phyloP scores from a whole-genome alignment of 129 eudicot species.

The Artemisia annua region DNA sequence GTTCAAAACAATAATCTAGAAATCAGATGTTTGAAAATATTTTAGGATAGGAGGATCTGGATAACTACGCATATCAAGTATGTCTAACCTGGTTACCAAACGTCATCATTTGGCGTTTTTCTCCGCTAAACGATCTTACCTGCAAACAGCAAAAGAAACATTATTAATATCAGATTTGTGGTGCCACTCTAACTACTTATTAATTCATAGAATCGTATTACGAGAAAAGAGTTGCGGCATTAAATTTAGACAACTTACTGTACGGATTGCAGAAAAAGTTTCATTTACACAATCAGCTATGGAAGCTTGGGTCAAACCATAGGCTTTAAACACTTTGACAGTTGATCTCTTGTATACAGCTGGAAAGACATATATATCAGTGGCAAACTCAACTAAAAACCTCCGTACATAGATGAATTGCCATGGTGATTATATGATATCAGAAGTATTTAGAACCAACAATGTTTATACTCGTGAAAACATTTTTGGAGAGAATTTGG shows the following conservation, averaged over 20 bases:
- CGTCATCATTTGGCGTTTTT: conserved; percentile 91
- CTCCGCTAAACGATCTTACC: conserved; percentile 98
- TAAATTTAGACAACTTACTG: conserved; percentile 53
- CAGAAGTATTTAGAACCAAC: too few relatives aligned
- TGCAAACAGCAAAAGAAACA: conserved; percentile 34
- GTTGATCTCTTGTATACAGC: conserved; percentile 94
- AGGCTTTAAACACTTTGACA: conserved; percentile 83
- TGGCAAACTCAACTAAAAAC: conserved; percentile 1
- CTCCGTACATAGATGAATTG: neutral
- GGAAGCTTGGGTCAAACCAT: conserved; percentile 82
- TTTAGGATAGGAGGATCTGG: neutral
- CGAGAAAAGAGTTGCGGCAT: neutral
- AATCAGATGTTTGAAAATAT: conserved; percentile 17
- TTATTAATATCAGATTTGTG: conserved; percentile 1
- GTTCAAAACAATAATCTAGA: conserved; percentile 24
- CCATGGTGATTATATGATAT: neutral
- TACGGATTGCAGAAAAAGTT: conserved; percentile 93
- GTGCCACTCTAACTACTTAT: conserved; percentile 12
- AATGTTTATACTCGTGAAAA: too few relatives aligned
- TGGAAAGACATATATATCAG: conserved; percentile 27
- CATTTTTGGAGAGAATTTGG: too few relatives aligned
- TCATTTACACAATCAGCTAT: conserved; percentile 94
- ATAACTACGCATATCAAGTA: neutral
- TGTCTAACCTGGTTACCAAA: conserved; percentile 76
- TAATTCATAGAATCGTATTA: neutral